Conservation (phyloP, 371 early-diverging fungal genomes). For the Mucor velutinosus region DNA sequence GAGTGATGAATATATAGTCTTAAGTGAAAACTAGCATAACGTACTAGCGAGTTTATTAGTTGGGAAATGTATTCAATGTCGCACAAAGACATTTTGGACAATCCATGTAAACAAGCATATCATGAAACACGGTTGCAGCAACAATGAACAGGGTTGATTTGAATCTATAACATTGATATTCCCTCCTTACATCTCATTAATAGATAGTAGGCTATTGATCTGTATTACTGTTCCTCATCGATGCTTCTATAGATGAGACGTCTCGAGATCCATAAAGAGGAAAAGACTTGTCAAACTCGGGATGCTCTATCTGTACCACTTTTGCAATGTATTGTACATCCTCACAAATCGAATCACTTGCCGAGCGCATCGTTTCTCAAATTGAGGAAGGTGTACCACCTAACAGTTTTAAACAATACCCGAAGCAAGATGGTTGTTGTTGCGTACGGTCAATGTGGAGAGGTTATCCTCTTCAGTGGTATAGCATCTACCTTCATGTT, state of each 20-base stretch:
- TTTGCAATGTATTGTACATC: background rate
- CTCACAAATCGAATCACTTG: background rate
- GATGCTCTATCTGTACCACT: background rate
- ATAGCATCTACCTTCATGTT: no score
- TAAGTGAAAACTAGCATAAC: background rate
- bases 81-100: background rate
- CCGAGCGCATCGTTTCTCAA: background rate
- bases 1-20: no score
- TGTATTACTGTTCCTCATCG: no score
- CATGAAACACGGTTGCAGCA: background rate
- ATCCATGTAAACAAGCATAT: background rate
- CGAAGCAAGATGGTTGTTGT: background rate
- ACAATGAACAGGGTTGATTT: background rate
- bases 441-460: no score
- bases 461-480: no score
- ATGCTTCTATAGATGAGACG: background rate
- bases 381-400: background rate
- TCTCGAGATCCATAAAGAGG: background rate
- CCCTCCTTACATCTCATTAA: background rate
- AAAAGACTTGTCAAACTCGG: background rate
- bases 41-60: background rate
- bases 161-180: background rate
- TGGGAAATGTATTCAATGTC: background rate
- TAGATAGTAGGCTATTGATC: no score
- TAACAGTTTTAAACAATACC: background rate